These are phyloP conservation scores for Phoma sp. DNA, from an alignment of 2,329 filamentous ascomycete species.

Conservation along the genomic window DNA sequence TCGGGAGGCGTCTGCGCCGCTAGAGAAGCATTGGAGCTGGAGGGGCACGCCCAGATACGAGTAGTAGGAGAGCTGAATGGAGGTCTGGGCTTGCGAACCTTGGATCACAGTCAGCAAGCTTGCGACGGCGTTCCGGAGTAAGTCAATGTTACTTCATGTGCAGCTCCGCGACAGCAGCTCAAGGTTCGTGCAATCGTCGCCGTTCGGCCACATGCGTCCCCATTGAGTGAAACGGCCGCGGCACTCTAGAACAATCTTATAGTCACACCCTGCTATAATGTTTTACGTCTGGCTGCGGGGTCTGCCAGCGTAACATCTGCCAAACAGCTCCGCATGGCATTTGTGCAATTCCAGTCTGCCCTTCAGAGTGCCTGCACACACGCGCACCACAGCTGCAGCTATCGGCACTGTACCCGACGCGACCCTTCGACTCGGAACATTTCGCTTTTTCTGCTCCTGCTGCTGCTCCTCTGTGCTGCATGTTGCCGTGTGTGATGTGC, in stretches of 20 bases:
- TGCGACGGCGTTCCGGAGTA: conserved; percentile 5
- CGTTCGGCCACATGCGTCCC: conserved; percentile 11
- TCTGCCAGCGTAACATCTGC: conserved; percentile 3
- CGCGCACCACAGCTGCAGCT: not conserved
- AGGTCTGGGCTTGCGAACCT: conserved; percentile 10
- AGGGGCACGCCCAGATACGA: conserved; percentile 8
- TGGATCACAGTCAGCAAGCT: conserved; percentile 8
- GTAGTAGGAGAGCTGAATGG: not conserved
- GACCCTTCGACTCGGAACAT: conserved; percentile 1
- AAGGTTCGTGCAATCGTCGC: conserved; percentile 6
- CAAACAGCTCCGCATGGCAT: conserved; percentile 6
- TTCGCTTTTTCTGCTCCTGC: conserved; percentile 6
- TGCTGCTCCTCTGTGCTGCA: no score
- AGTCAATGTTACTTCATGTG: not conserved
- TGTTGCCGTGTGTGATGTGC: conserved; percentile 2
- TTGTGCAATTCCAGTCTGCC: conserved; percentile 1
- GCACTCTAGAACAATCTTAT: conserved; percentile 16
- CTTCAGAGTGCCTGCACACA: not conserved
- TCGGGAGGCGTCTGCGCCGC: conserved; percentile 7
- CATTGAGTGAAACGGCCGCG: conserved; percentile 16
- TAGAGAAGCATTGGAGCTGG: conserved; percentile 8
- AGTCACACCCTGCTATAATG: conserved; percentile 8
- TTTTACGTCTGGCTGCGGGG: conserved; percentile 10
- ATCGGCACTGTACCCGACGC: not conserved
- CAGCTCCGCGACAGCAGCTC: conserved; percentile 1